Evolutionary conservation across 495 filamentous ascomycete species (phyloP).

Genomic region (Aspergillus leporis): DNA sequence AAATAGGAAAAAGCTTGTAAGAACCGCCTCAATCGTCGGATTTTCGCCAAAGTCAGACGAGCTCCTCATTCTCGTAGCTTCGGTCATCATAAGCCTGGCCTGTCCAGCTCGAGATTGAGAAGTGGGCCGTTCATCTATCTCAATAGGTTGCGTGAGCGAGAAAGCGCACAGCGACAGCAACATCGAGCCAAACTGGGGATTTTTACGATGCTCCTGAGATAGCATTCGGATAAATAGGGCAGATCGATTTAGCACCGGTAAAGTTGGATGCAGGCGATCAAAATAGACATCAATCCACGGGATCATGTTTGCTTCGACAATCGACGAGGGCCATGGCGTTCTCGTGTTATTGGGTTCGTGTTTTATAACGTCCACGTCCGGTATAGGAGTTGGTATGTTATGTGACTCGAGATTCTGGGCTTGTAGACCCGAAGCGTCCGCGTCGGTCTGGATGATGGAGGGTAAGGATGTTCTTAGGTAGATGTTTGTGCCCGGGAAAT

Average conservation of each 20-base stretch:
- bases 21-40: constrained; percentile 66
- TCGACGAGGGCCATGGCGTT: constrained; percentile 37
- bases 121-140: constrained; percentile 44
- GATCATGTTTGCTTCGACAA: constrained; percentile 43
- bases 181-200: constrained; percentile 64
- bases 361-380: constrained; percentile 20
- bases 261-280: constrained; percentile 73
- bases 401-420: constrained; percentile 23
- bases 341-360: constrained; percentile 23
- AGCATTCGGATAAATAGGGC: constrained; percentile 60
- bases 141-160: constrained; percentile 81
- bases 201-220: constrained; percentile 66
- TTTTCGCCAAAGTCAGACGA: constrained; percentile 72
- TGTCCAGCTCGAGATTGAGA: constrained; percentile 53
- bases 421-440: constrained; percentile 22
- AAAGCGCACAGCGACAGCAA: constrained; percentile 77
- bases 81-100: constrained; percentile 64
- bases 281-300: constrained; percentile 82
- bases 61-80: constrained; percentile 74
- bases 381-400: constrained; percentile 18
- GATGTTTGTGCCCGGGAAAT: constrained; percentile 41
- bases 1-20: constrained; percentile 80
- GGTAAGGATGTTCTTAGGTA: constrained; percentile 41
- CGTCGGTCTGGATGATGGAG: constrained; percentile 38
- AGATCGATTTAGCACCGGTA: constrained; percentile 72